Percentiles rank a stretch among this genome's conserved stretches.
Evolutionary conservation across 805 yeast species (phyloP).

Genomic region (Ogataea populi-albae): DNA sequence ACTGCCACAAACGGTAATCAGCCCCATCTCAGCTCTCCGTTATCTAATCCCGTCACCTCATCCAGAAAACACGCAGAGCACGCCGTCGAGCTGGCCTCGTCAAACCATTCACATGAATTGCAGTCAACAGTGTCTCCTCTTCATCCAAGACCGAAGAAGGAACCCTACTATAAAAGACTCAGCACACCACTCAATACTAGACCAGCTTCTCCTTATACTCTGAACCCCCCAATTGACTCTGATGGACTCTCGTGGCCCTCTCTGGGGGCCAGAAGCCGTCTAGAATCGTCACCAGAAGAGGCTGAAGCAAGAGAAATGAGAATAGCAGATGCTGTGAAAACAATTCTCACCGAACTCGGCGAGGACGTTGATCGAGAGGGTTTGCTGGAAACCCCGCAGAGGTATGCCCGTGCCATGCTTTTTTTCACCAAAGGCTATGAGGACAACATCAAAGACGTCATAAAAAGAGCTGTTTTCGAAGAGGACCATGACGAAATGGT

Average conservation of each 20-base stretch:
- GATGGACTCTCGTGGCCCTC: conserved; percentile 97
- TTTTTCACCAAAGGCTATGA: conserved; percentile 96
- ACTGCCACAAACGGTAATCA: background rate
- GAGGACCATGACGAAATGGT: conserved; percentile 99
- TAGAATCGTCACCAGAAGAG: conserved; percentile 67
- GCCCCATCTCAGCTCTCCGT: conserved; percentile 22
- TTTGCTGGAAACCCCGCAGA: conserved; percentile 85
- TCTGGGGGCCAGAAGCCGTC: conserved; percentile 72
- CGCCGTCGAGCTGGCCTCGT: conserved; percentile 6
- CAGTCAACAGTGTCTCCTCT: conserved; percentile 9
- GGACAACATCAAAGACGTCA: conserved; percentile 86
- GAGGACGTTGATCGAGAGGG: conserved; percentile 92
- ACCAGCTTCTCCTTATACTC: conserved; percentile 79
- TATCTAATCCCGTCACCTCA: conserved; percentile 21
- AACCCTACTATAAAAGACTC: conserved; percentile 34
- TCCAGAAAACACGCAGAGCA: conserved; percentile 4
- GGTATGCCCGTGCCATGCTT: conserved; percentile 96
- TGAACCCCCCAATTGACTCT: conserved; percentile 80
- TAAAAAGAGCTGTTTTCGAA: conserved; percentile 93
- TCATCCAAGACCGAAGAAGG: conserved; percentile 32
- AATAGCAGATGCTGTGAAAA: conserved; percentile 80
- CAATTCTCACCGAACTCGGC: conserved; percentile 78
- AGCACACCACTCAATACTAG: conserved; percentile 67
- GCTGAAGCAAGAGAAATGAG: conserved; percentile 63
- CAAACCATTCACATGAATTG: too few species aligned